A percentile compares a stretch with the other conserved stretches of the same genome.
These are phyloP conservation scores for Carex cristatella DNA, from an alignment of 176 grass and related monocot species.

Conservation along the genomic window DNA sequence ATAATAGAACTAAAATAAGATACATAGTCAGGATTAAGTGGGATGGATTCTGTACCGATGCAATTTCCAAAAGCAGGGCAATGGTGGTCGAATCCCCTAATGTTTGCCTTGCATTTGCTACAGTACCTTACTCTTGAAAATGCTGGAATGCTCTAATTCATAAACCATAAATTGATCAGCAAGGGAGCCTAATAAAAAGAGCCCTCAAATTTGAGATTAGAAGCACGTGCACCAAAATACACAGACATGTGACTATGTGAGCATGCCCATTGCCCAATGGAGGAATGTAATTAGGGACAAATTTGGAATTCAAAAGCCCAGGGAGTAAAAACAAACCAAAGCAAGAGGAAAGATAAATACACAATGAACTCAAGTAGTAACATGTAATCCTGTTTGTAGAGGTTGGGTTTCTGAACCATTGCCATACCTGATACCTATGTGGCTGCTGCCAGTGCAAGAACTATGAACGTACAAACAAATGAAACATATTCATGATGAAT, in stretches of 20 bases:
- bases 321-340: neutral
- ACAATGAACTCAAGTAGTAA: neutral
- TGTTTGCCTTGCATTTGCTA: conserved; percentile 59
- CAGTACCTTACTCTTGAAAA: conserved; percentile 76
- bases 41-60: conserved; percentile 51
- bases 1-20: conserved; percentile 1
- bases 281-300: neutral
- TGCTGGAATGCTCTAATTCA: conserved; percentile 52
- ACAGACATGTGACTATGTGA: neutral
- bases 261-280: conserved; percentile 19
- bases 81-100: conserved; percentile 89
- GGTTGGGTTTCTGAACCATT: neutral
- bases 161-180: conserved; percentile 17
- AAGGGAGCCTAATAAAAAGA: neutral
- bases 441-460: neutral
- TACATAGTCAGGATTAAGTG: neutral
- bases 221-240: neutral
- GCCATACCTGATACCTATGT: neutral
- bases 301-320: neutral
- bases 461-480: neutral
- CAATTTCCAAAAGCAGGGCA: conserved; percentile 96
- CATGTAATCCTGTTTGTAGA: neutral
- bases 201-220: neutral
- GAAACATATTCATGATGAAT: neutral
- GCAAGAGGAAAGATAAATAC: conserved; percentile 16